Evolutionary conservation across 2,329 filamentous ascomycete genomes (phyloP).

Genomic region (Trichoderma aggressivum): DNA sequence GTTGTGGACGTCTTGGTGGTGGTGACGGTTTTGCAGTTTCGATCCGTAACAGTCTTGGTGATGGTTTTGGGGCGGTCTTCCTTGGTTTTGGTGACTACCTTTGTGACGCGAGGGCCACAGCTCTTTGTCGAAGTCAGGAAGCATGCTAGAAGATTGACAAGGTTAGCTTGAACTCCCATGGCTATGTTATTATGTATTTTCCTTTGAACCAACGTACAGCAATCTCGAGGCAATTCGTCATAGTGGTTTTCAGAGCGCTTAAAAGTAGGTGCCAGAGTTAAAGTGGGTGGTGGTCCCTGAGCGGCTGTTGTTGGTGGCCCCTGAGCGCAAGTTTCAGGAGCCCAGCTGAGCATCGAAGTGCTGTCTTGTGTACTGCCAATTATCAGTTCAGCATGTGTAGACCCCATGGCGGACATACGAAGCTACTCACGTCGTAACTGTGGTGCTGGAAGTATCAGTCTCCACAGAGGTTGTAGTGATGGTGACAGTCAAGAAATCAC

Average conservation of each 20-base stretch:
- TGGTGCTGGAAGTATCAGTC: neutral
- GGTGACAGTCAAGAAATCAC: neutral
- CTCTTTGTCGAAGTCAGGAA: neutral
- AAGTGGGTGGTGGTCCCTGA: neutral
- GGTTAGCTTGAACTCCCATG: neutral
- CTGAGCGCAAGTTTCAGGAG: neutral
- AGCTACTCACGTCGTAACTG: neutral
- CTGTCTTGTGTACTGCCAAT: neutral
- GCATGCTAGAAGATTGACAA: neutral
- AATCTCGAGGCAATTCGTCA: neutral
- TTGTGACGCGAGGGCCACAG: neutral
- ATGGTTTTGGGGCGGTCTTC: neutral
- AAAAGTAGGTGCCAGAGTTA: neutral
- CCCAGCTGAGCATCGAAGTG: neutral
- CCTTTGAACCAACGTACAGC: neutral
- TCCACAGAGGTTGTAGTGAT: neutral
- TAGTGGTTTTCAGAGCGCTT: neutral
- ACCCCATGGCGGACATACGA: neutral
- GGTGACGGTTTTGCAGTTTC: neutral
- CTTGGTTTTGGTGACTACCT: neutral
- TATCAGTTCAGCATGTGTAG: neutral
- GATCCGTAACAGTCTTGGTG: neutral
- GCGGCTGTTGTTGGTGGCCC: no score
- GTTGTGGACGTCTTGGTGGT: neutral
- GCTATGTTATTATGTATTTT: neutral